Conservation (phyloP, 2,329 filamentous ascomycete genomes). For the Monosporascus sp. region DNA sequence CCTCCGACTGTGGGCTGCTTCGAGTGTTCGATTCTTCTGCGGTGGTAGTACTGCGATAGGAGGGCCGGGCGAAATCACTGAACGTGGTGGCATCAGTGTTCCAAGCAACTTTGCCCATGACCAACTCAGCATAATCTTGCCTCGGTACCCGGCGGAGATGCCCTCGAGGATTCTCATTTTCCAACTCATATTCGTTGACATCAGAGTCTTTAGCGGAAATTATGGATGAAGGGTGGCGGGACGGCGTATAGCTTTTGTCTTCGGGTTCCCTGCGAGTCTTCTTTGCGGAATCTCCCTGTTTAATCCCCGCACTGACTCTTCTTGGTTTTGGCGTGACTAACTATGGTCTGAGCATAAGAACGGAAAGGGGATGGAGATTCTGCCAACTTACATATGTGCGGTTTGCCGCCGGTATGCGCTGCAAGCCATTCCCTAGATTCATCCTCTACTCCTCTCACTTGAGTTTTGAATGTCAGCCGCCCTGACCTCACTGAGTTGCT, state of each 20-base stretch:
- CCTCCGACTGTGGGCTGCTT: background rate
- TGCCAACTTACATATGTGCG: conserved; percentile 22
- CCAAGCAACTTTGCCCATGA: conserved; percentile 21
- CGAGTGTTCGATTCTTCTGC: background rate
- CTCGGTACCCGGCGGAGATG: conserved; percentile 17
- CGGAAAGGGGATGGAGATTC: background rate
- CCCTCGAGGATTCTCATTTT: conserved; percentile 15
- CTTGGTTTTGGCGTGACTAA: conserved; percentile 16
- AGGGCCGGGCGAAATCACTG: conserved; percentile 13
- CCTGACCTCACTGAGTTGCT: background rate
- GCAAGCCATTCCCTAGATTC: conserved; percentile 24
- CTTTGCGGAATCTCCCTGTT: conserved; percentile 4
- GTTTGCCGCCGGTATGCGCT: conserved; percentile 19
- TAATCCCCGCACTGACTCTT: background rate
- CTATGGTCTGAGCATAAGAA: background rate
- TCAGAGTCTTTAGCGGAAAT: conserved; percentile 7
- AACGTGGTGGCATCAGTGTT: conserved; percentile 12
- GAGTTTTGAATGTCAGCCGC: conserved; percentile 1
- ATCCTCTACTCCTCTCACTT: conserved; percentile 21
- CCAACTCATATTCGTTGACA: conserved; percentile 3
- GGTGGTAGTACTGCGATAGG: background rate
- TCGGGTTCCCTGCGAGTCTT: conserved; percentile 9
- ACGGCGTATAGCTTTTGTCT: conserved; percentile 13
- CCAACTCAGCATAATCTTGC: conserved; percentile 24
- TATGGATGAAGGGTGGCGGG: conserved; percentile 6